phyloP scores from a whole-genome alignment of 805 yeast species.

The Nakazawaea anatomiae region DNA sequence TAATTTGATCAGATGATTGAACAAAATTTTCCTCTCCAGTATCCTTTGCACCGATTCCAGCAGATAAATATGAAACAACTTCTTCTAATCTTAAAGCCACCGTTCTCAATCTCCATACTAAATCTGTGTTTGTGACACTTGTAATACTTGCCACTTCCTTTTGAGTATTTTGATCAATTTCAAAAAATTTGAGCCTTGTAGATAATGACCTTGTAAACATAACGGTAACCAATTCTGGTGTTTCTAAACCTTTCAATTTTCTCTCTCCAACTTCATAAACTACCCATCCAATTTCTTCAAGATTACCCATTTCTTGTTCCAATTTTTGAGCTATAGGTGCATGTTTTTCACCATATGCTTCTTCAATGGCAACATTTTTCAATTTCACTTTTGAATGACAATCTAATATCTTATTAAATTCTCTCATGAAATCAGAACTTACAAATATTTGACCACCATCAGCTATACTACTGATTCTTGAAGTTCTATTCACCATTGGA shows the following conservation, averaged over 20 bases:
- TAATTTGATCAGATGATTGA: conserved; percentile 9
- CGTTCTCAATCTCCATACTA: conserved; percentile 37
- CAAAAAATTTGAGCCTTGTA: conserved; percentile 48
- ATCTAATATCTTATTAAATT: conserved; percentile 52
- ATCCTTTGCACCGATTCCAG: conserved; percentile 28
- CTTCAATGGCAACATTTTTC: conserved; percentile 21
- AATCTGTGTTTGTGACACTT: conserved; percentile 23
- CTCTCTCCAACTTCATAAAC: conserved; percentile 74
- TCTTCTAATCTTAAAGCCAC: conserved; percentile 54
- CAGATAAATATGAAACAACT: conserved; percentile 44
- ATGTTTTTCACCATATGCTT: conserved; percentile 38
- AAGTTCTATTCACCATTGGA: conserved; percentile 95
- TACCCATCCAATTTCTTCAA: conserved; percentile 66
- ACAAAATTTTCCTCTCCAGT: conserved; percentile 21
- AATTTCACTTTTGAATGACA: conserved; percentile 40
- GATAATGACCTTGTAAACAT: conserved; percentile 64
- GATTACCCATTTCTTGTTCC: conserved; percentile 56
- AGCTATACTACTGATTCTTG: conserved; percentile 90
- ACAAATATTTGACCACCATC: conserved; percentile 97
- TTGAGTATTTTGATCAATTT: conserved; percentile 18
- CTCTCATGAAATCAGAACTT: conserved; percentile 74
- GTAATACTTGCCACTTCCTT: conserved; percentile 16
- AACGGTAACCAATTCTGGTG: conserved; percentile 80
- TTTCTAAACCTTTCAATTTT: conserved; percentile 89
- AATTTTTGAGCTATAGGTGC: conserved; percentile 44